Conservation (phyloP, 176 grass and related monocot genomes). For the Juncus effusus region DNA sequence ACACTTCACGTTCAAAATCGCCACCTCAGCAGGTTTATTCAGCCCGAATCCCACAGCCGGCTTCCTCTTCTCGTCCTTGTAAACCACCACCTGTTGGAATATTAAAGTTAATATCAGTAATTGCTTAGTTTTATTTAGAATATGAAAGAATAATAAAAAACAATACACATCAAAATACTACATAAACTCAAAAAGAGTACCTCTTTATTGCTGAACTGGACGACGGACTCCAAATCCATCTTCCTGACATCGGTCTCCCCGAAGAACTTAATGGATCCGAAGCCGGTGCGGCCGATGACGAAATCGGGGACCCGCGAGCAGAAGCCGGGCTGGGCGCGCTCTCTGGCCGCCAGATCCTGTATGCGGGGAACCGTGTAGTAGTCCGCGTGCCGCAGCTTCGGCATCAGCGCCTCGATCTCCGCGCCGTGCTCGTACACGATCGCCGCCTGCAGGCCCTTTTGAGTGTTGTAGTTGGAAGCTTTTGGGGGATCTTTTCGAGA, state of each 20-base stretch:
- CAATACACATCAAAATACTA: too few relatives aligned
- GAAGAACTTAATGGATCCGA: slow-evolving; percentile 53
- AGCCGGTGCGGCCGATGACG: slow-evolving; percentile 43
- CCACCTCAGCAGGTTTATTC: slow-evolving; percentile 65
- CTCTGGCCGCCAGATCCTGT: slow-evolving; percentile 52
- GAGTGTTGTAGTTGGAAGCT: slow-evolving; percentile 22
- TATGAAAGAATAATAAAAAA: too few relatives aligned
- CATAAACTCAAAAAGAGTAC: too few relatives aligned
- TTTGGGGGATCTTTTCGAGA: background rate
- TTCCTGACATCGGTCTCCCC: slow-evolving; percentile 60
- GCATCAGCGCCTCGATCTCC: slow-evolving; percentile 42
- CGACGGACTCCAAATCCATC: slow-evolving; percentile 48
- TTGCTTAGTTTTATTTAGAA: too few relatives aligned
- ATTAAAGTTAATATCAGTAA: too few relatives aligned
- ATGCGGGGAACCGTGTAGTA: slow-evolving; percentile 57
- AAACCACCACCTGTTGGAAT: too few relatives aligned
- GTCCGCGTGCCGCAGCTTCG: slow-evolving; percentile 48
- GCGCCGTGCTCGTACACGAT: slow-evolving; percentile 46
- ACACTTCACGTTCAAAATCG: slow-evolving; percentile 54
- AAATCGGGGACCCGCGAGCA: slow-evolving; percentile 55
- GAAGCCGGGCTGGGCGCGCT: slow-evolving; percentile 47
- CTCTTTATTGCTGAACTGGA: slow-evolving; percentile 61
- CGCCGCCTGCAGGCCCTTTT: slow-evolving; percentile 34
- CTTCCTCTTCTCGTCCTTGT: slow-evolving; percentile 58
- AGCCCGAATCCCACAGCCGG: slow-evolving; percentile 45